Base-by-base conservation (phyloP, 176 grass and related monocot species). In the Cenchrus purpureus region DNA sequence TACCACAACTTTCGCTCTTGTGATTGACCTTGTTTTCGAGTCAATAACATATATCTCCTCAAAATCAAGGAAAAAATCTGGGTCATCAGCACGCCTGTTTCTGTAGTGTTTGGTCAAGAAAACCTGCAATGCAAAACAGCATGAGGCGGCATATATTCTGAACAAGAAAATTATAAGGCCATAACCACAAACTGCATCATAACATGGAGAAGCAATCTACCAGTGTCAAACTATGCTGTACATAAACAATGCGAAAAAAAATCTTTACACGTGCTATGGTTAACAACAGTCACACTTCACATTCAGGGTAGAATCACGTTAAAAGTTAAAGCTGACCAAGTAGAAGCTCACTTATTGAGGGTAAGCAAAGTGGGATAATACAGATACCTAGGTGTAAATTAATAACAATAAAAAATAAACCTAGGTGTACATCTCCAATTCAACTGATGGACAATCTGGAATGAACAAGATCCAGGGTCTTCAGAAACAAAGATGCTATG, bases 31-130 rank as follows among this genome's bases (percentile, higher is more conserved):
- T 90, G 94, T 85, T 92, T 94, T 94, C 8, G 93, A 98, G 69
- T 95, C 89, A 32, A 98, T 98, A n/a, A 89, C 93, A 90, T 98
- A 98, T 67, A 92, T 94, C 89, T 98, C 93, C 83, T 98, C 96
- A 87, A 98, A 95, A 90, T 98, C 96, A 85, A 95, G 96, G 51
- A 92, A 92, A 64, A 98, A 98, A 28, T 94, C 93, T 13, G 68
- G 63, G 67, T 95, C 93, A 71, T 86, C 82, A 67, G 78, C 76
- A 29, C 96, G 79, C 79, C 91, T 92, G n/a, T 95, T 98, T 85
- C 89, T 85, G 32, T 95, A 98, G 73, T 95, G 96, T 80, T 98
- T 98, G 28, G 89, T 98, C 76, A 98, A 88, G 84, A 98, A 98
- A 84, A 94, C 91, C 96, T 95, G 77, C 73, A 92, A 19, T 62